Conservation (phyloP, 1,284 basidiomycete species). For the Lentinula novae-zelandiae region DNA sequence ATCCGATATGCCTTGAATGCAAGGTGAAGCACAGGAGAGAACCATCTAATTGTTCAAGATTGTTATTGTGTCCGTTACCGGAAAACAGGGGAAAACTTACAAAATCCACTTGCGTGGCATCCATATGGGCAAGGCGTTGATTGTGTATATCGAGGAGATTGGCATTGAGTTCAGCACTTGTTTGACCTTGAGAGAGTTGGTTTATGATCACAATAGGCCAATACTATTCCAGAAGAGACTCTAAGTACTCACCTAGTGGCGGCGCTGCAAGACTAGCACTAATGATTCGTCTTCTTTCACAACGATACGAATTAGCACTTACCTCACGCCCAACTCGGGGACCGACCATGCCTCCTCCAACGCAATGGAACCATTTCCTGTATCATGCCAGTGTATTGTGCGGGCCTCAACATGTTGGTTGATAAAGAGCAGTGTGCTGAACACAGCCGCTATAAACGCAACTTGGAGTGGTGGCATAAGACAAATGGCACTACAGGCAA, state of each 20-base stretch:
- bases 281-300: neutral
- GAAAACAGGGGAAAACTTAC: neutral
- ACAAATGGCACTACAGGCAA: neutral
- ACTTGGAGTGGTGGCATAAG: neutral
- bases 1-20: conserved; percentile 17
- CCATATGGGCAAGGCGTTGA: conserved; percentile 14
- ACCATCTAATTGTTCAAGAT: conserved; percentile 28
- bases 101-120: conserved; percentile 12
- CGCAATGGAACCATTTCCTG: conserved; percentile 31
- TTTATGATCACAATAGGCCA: neutral
- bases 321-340: conserved; percentile 27
- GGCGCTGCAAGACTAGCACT: neutral
- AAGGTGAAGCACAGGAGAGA: conserved; percentile 35
- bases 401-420: neutral
- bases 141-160: conserved; percentile 12
- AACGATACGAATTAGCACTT: neutral
- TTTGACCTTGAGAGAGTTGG: neutral
- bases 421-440: neutral
- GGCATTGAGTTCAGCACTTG: conserved; percentile 1
- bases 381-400: conserved; percentile 23
- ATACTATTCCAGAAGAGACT: neutral
- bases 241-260: neutral
- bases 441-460: neutral
- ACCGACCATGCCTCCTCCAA: conserved; percentile 41
- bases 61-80: too few relatives aligned